Evolutionary conservation across 208 protist genomes (phyloP), one percentile per base, ranked within the genome.

Genomic region (Naegleria lovaniensis): DNA sequence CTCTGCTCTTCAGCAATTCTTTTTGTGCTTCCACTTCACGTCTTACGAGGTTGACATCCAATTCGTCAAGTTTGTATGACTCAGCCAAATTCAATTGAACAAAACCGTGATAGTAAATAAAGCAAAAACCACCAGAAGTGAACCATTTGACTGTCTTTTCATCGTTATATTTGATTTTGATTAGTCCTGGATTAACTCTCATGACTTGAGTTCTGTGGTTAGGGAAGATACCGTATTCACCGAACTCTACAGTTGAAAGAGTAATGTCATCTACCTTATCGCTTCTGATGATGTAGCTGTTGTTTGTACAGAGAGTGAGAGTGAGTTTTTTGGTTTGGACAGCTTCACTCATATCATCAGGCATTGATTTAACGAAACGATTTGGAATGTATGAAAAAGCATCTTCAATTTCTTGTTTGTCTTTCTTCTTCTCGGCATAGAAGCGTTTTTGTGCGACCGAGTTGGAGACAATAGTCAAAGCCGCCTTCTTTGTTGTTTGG

Each of bases 1-100:
- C 41, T 87, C 41, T 87, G 83, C 41, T 87, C 83, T 87, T 87
- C 29, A 51, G 33, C 83, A 52, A 52, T 87, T 87, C 83, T 19
- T 87, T 87, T 29, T 25, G 22, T 29, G 29, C 40, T 52, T 87
- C 83, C 40, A 87, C 33, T 87, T 87, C 83, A 52, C 19, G 39
- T 52, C 83, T 41, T 29, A 87, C 83, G 4, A 51, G 22, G 29
- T 87, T 51, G 83, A 51, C 83, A 87, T 87, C 83, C 83, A 87
- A 87, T 16, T 87, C 83, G 19, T 40, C 33, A 25, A 87, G 40
- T 51, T 25, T 51, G 40, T 87, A 87, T 25, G 22, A 1, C n/a
- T 87, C 83, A 51, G 83, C 15, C 15, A 40, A 87, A n/a, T 41
- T 87, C 83, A 87, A 52, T 52, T 41, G 41, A 52, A 87, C 83